Conservation (phyloP, 169 alveolate species). For the Plasmodium relictum region DNA sequence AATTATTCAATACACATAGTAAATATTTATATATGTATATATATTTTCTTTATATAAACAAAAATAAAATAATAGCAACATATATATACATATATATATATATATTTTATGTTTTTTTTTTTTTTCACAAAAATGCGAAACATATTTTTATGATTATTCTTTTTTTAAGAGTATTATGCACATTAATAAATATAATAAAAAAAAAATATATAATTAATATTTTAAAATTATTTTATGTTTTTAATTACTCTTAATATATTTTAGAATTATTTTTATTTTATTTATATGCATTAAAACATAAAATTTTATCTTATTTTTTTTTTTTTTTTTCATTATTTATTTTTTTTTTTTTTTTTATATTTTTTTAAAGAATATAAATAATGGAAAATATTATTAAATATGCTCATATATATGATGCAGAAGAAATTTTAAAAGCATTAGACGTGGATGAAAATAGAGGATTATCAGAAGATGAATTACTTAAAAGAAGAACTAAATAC, state of each 20-base stretch:
- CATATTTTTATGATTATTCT: not conserved
- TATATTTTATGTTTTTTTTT: too few species aligned
- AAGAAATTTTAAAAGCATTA: conserved; percentile 79
- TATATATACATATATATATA: too few species aligned
- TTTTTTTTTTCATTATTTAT: not conserved
- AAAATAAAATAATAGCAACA: too few species aligned
- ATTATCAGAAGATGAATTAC: conserved; percentile 90
- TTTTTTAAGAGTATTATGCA: not conserved
- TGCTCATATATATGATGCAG: conserved; percentile 79
- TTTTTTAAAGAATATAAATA: not conserved
- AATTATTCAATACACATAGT: too few species aligned
- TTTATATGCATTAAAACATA: too few species aligned
- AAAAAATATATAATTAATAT: too few species aligned
- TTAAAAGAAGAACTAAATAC: conserved; percentile 85
- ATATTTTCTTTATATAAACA: too few species aligned
- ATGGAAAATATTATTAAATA: conserved; percentile 47
- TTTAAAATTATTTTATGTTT: too few species aligned
- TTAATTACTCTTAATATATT: too few species aligned
- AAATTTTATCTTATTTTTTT: not conserved
- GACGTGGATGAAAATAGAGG: conserved; percentile 86
- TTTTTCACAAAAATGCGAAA: not conserved
- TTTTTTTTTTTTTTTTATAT: not conserved
- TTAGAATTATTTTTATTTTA: too few species aligned
- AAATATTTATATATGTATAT: too few species aligned
- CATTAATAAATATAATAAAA: too few species aligned